These are phyloP conservation scores for Citeromyces nyonsensis DNA, from an alignment of 805 yeast genomes.

Conservation along the genomic window DNA sequence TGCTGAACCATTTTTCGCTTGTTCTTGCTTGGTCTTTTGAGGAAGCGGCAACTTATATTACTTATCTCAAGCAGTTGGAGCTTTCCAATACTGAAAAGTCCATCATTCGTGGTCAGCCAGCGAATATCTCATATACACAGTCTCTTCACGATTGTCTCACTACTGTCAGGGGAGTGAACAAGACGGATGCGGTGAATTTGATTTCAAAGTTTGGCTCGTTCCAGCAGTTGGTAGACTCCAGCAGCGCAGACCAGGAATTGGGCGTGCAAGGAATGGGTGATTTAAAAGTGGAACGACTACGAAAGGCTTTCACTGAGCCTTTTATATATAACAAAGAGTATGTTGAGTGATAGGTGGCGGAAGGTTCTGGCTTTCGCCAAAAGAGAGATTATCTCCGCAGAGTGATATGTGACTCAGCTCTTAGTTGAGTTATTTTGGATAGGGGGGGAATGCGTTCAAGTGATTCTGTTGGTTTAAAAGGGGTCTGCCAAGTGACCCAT, in stretches of 20 bases:
- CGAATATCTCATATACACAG: conserved; percentile 23
- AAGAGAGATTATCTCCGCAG: no score
- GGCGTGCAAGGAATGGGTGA: conserved; percentile 34
- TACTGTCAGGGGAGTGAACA: conserved; percentile 28
- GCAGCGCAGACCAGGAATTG: conserved; percentile 9
- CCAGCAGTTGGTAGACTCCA: conserved; percentile 20
- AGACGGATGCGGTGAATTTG: conserved; percentile 35
- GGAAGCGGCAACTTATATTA: conserved; percentile 31
- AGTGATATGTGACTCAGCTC: no score
- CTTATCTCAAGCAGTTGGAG: conserved; percentile 16
- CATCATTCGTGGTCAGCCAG: conserved; percentile 9
- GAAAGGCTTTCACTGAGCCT: conserved; percentile 27
- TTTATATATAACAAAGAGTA: conserved; percentile 28
- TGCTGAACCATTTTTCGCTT: conserved; percentile 31
- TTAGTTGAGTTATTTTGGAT: no score
- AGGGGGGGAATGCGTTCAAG: no score
- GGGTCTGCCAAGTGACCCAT: no score
- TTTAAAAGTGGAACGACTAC: conserved; percentile 23
- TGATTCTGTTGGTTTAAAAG: no score
- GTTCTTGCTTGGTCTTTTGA: conserved; percentile 38
- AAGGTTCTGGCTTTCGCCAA: no score
- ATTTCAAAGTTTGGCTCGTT: conserved; percentile 31
- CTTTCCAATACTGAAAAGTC: conserved; percentile 11
- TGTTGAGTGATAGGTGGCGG: no score
- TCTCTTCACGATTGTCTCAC: conserved; percentile 28